phyloP scores from a whole-genome alignment of 2,329 filamentous ascomycete species.

The Didymella glomerata region DNA sequence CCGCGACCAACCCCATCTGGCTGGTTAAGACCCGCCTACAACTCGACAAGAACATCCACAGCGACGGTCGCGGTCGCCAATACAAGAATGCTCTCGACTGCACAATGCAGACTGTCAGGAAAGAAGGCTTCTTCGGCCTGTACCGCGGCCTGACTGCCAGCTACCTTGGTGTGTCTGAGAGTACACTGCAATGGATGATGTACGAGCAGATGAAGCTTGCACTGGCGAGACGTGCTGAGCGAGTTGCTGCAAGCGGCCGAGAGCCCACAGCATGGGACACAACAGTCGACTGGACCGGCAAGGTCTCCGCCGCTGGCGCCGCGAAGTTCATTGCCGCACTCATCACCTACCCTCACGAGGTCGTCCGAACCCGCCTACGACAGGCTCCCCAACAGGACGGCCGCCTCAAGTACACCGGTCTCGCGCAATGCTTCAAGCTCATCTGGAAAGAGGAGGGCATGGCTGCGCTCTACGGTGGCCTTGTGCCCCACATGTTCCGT shows the following conservation, averaged over 20 bases:
- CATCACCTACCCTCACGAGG: constrained; percentile 91
- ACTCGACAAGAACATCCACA: constrained; percentile 83
- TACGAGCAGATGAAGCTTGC: constrained; percentile 90
- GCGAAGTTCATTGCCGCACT: constrained; percentile 87
- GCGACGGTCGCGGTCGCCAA: constrained; percentile 66
- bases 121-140: constrained; percentile 82
- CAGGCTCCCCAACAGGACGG: constrained; percentile 80
- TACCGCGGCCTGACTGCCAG: constrained; percentile 92
- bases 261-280: constrained; percentile 75
- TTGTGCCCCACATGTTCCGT: constrained; percentile 89
- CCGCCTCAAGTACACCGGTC: constrained; percentile 83
- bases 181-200: constrained; percentile 89
- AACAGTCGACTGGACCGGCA: constrained; percentile 79
- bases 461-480: constrained; percentile 83
- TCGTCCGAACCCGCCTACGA: constrained; percentile 82
- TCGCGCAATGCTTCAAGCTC: constrained; percentile 86
- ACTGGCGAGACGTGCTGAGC: constrained; percentile 71
- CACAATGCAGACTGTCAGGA: constrained; percentile 78
- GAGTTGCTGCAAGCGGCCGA: constrained; percentile 63
- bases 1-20: constrained; percentile 96
- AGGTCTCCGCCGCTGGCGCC: constrained; percentile 78
- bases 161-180: constrained; percentile 90
- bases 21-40: constrained; percentile 93
- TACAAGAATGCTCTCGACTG: constrained; percentile 93
- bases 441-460: constrained; percentile 91